These are phyloP conservation scores for Dichotomocladium elegans DNA, from an alignment of 371 early-diverging fungal genomes.

Conservation along the genomic window DNA sequence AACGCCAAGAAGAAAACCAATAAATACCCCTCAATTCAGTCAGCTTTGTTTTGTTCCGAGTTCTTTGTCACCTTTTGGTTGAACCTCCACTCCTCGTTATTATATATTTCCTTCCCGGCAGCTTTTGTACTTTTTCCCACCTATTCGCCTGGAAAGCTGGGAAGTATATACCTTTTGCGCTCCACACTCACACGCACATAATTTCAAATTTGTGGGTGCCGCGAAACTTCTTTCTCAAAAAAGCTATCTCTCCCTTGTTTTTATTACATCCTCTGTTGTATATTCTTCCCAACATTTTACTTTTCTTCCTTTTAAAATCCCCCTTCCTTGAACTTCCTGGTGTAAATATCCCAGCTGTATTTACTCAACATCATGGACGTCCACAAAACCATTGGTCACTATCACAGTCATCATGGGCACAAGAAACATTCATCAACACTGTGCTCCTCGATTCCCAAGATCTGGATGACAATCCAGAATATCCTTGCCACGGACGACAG, in stretches of 20 bases:
- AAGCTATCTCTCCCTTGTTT: neutral
- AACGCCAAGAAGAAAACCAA: neutral
- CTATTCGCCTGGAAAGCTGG: too few relatives aligned
- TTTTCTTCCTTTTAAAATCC: neutral
- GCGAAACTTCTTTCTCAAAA: neutral
- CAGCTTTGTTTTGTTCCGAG: neutral
- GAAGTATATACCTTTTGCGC: too few relatives aligned
- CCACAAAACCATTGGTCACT: constrained; percentile 14
- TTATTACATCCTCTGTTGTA: neutral
- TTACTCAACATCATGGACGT: constrained; percentile 5
- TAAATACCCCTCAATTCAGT: neutral
- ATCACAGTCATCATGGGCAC: constrained; percentile 1
- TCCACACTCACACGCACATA: too few relatives aligned
- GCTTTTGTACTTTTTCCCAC: constrained; percentile 4
- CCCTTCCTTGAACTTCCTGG: too few relatives aligned
- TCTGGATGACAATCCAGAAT: constrained; percentile 18
- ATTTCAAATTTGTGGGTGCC: too few relatives aligned
- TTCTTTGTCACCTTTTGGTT: neutral
- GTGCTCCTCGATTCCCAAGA: constrained; percentile 16
- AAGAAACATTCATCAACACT: constrained; percentile 5
- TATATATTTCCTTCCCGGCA: neutral
- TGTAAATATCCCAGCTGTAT: neutral
- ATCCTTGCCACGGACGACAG: constrained; percentile 10
- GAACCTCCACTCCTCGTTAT: constrained; percentile 2
- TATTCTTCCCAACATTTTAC: neutral